phyloP scores from a whole-genome alignment of 129 eudicot species.

The Centaurea solstitialis region DNA sequence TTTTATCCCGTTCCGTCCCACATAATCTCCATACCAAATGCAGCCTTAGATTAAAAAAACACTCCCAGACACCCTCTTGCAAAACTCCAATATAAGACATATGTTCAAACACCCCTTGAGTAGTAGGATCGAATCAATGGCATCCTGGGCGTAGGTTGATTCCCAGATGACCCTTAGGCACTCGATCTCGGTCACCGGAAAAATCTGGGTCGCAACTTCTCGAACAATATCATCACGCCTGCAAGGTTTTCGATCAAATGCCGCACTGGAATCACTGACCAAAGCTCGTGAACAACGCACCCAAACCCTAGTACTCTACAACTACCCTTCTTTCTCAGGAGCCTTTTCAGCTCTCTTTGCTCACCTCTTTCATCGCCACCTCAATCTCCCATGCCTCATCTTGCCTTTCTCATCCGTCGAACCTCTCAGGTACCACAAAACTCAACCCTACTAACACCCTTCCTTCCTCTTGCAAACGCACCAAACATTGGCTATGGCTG shows the following conservation, averaged over 20 bases:
- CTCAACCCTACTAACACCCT: not conserved
- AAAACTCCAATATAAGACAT: too few species aligned
- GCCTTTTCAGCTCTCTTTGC: conserved; percentile 85
- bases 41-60: too few species aligned
- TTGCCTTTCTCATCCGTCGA: conserved; percentile 76
- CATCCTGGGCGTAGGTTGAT: too few species aligned
- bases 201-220: not conserved
- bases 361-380: conserved; percentile 64
- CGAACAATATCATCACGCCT: conserved; percentile 12
- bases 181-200: conserved; percentile 4
- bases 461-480: not conserved
- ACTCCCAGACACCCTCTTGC: too few species aligned
- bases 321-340: conserved; percentile 89
- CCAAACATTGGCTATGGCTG: too few species aligned
- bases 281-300: conserved; percentile 53
- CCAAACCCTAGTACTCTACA: conserved; percentile 67
- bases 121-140: too few species aligned
- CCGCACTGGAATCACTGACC: conserved; percentile 65
- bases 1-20: too few species aligned
- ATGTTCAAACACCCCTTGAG: too few species aligned
- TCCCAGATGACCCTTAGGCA: not conserved
- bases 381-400: conserved; percentile 69
- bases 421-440: conserved; percentile 61
- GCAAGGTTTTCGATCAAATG: conserved; percentile 79
- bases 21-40: too few species aligned